These are phyloP conservation scores for Globisporangium middletonii DNA, from an alignment of 352 stramenopile genomes.

Conservation along the genomic window DNA sequence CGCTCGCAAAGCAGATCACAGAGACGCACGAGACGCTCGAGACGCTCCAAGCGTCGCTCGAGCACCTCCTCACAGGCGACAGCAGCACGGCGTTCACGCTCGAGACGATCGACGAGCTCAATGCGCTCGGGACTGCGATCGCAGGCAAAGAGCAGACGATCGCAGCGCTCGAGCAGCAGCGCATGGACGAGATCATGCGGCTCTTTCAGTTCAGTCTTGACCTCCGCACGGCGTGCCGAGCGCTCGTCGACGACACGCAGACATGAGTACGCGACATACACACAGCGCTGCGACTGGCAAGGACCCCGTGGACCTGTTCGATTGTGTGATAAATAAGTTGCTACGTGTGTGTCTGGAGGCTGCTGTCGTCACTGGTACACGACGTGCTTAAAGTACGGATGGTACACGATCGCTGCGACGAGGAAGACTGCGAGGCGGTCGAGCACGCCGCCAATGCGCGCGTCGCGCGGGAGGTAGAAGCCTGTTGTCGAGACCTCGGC, in stretches of 20 bases:
- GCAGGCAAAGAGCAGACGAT: slow-evolving; percentile 15
- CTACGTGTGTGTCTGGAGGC: background rate
- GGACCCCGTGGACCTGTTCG: too few species aligned
- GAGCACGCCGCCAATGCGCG: slow-evolving; percentile 28
- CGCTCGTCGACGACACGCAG: slow-evolving; percentile 5
- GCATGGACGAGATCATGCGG: slow-evolving; percentile 18
- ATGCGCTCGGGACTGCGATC: slow-evolving; percentile 17
- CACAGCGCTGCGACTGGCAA: too few species aligned
- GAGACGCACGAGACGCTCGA: background rate
- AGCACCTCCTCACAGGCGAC: slow-evolving; percentile 1
- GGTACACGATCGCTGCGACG: slow-evolving; percentile 39
- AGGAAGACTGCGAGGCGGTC: slow-evolving; percentile 40
- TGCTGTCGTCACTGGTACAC: slow-evolving; percentile 4
- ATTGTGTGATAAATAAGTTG: background rate
- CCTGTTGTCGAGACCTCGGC: slow-evolving; percentile 36
- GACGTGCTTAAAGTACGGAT: slow-evolving; percentile 41
- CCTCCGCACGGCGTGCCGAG: slow-evolving; percentile 12
- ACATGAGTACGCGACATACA: background rate
- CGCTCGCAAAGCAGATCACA: slow-evolving; percentile 8
- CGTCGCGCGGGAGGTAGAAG: slow-evolving; percentile 33
- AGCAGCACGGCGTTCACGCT: background rate
- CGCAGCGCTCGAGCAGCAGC: slow-evolving; percentile 13
- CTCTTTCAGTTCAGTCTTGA: slow-evolving; percentile 23
- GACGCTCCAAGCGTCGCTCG: slow-evolving; percentile 1
- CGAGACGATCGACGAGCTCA: slow-evolving; percentile 6